Evolutionary conservation across 2,329 filamentous ascomycete species (phyloP).

Genomic region (Neonectria neomacrospora): DNA sequence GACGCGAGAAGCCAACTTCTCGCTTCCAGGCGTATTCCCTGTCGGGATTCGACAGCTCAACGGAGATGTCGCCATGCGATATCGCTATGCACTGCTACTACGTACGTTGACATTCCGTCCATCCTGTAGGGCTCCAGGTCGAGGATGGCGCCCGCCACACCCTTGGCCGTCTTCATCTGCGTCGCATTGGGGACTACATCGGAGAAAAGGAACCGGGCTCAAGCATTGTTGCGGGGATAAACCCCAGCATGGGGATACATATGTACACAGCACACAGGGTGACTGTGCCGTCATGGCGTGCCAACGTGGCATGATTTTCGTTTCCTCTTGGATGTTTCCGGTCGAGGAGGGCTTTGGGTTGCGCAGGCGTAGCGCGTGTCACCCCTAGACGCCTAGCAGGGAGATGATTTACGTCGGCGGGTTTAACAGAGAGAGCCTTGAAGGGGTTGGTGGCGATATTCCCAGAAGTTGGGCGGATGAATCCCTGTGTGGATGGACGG

Average conservation of each 20-base stretch:
- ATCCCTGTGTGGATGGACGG: neutral
- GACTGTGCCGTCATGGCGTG: conserved; percentile 30
- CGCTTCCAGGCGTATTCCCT: neutral
- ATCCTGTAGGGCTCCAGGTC: neutral
- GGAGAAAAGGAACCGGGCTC: no score
- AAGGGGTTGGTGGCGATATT: neutral
- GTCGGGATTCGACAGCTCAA: neutral
- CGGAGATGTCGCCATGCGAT: neutral
- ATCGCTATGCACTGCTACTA: neutral
- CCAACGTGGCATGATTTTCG: conserved; percentile 31
- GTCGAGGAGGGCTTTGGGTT: conserved; percentile 2
- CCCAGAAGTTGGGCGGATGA: neutral
- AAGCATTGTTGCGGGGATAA: neutral
- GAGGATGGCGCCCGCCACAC: neutral
- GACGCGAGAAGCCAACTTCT: neutral
- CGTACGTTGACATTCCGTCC: neutral
- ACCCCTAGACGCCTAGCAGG: conserved; percentile 15
- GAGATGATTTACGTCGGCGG: conserved; percentile 14
- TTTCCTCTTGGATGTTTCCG: conserved; percentile 7
- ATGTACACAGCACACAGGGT: conserved; percentile 21
- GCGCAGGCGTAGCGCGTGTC: conserved; percentile 13
- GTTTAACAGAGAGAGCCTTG: neutral
- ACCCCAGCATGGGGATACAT: neutral
- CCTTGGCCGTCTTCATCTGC: neutral
- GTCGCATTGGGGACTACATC: no score